Evolutionary conservation across 2,329 filamentous ascomycete genomes (phyloP).

Genomic region (Thielaviopsis musarum): DNA sequence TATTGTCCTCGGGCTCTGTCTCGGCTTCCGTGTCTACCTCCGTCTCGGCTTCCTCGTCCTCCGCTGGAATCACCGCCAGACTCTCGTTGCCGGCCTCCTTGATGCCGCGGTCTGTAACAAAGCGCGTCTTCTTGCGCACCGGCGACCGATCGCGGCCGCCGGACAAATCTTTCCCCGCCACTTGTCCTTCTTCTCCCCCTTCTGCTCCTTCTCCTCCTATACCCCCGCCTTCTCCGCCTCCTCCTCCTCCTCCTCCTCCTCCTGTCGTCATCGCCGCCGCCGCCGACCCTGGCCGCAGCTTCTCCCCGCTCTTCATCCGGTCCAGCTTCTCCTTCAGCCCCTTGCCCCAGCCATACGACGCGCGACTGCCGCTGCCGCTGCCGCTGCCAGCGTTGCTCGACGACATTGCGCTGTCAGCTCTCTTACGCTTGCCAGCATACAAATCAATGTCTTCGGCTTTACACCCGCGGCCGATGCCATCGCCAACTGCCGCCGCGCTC

Average conservation of each 20-base stretch:
- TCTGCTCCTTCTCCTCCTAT: background rate
- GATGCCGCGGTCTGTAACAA: conserved; percentile 62
- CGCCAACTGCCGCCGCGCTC: conserved; percentile 22
- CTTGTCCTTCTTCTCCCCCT: background rate
- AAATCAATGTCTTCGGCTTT: conserved; percentile 33
- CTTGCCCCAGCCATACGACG: conserved; percentile 36
- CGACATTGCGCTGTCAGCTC: conserved; percentile 31
- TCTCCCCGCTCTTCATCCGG: conserved; percentile 45
- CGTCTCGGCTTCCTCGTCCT: background rate
- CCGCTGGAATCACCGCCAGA: conserved; percentile 24
- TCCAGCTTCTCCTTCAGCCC: conserved; percentile 37
- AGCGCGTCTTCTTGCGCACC: conserved; percentile 58
- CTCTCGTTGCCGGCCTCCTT: conserved; percentile 62
- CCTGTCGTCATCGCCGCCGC: background rate
- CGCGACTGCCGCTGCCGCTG: conserved; percentile 18
- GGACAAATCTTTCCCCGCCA: background rate
- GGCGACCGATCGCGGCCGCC: conserved; percentile 23
- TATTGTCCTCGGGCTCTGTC: background rate
- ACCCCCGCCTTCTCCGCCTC: background rate
- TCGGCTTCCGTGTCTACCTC: background rate
- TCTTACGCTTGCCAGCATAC: conserved; percentile 45
- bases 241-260: background rate
- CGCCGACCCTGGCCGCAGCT: conserved; percentile 18
- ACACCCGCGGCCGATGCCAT: conserved; percentile 24
- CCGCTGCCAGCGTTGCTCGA: conserved; percentile 17